A percentile compares a stretch with the other conserved stretches of the same genome.
These are phyloP conservation scores for Proliferodiscus dingleyae DNA, from an alignment of 2,329 filamentous ascomycete species.

Conservation along the genomic window DNA sequence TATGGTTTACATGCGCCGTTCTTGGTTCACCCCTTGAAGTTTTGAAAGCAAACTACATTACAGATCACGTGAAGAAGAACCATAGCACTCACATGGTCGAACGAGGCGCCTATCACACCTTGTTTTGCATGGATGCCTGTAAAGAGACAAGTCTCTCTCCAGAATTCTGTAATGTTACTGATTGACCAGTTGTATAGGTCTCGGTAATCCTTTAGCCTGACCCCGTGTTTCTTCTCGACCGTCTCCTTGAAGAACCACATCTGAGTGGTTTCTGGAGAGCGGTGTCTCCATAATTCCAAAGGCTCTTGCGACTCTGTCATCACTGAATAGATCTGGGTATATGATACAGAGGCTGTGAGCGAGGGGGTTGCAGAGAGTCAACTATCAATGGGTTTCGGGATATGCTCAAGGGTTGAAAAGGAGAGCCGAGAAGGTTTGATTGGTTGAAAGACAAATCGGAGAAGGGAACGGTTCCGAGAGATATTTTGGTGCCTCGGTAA, in stretches of 20 bases:
- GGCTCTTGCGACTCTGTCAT: slow-evolving; percentile 4
- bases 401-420: not conserved
- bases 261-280: slow-evolving; percentile 58
- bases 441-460: not conserved
- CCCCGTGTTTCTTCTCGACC: slow-evolving; percentile 61
- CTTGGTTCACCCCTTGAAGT: too few species aligned
- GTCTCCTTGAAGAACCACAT: slow-evolving; percentile 67
- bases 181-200: slow-evolving; percentile 81
- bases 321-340: not conserved
- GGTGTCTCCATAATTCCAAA: slow-evolving; percentile 65
- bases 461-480: not conserved
- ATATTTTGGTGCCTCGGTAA: too few species aligned
- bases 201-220: slow-evolving; percentile 61
- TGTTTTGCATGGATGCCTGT: slow-evolving; percentile 6
- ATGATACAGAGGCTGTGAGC: too few species aligned
- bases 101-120: not conserved
- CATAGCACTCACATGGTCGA: slow-evolving; percentile 5
- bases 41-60: too few species aligned
- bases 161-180: slow-evolving; percentile 70
- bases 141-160: slow-evolving; percentile 65
- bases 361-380: too few species aligned
- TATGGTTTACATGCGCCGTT: too few species aligned
- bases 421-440: not conserved
- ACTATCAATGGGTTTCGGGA: not conserved
- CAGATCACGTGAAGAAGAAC: not conserved